These are phyloP conservation scores for Tuber microsphaerosporum DNA, from an alignment of 495 filamentous ascomycete species.

Conservation along the genomic window DNA sequence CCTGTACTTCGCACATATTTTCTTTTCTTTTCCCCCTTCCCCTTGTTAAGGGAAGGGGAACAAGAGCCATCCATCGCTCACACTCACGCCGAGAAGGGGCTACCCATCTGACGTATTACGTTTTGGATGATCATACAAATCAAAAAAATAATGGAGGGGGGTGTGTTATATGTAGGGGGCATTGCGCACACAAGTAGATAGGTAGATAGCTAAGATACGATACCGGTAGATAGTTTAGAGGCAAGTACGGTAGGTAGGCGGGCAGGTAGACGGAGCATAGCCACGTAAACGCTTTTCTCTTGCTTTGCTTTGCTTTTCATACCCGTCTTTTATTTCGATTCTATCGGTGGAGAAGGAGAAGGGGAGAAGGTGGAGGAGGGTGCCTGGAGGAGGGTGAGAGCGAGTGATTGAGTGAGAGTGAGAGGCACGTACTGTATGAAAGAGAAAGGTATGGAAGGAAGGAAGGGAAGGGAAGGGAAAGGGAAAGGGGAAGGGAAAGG, in stretches of 20 bases:
- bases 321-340: neutral
- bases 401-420: neutral
- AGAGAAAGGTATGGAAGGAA: neutral
- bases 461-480: neutral
- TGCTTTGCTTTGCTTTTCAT: neutral
- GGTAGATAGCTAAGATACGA: neutral
- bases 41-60: neutral
- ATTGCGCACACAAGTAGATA: neutral
- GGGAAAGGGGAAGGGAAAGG: neutral
- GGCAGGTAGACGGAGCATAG: neutral
- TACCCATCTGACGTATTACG: constrained; percentile 4
- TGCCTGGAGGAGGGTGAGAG: neutral
- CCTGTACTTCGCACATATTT: constrained; percentile 8
- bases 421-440: neutral
- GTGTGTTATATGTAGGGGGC: neutral
- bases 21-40: neutral
- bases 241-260: too few relatives aligned
- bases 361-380: neutral
- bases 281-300: neutral
- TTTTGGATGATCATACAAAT: neutral
- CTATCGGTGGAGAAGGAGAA: neutral
- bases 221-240: too few relatives aligned
- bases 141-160: neutral
- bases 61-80: neutral
- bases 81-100: neutral